Evolutionary conservation across 768 basidiomycete species (phyloP), one percentile per base, ranked within the genome.

Genomic region (Xerocomus potaroensis): DNA sequence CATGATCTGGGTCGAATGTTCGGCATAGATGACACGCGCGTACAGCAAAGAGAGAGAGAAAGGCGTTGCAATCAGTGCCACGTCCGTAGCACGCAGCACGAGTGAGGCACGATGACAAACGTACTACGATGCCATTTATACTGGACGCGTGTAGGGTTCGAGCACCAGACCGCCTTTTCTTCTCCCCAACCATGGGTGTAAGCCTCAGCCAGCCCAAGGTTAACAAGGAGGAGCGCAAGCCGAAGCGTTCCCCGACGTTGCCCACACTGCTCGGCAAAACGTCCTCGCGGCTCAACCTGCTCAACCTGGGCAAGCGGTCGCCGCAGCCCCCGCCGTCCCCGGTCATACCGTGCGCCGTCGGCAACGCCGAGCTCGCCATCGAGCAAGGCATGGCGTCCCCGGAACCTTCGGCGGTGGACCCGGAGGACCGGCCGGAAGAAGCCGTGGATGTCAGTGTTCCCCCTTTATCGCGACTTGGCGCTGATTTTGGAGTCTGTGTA

Each of bases 261-360:
- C 32, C 52, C 18, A 51, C 58, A 39, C 39, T 63, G 37, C 39
- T 63, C 14, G 53, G 54, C 49, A 67, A 64, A 51, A 43, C 57
- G 0, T 34, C 66, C 22, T 58, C 59, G n/a, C 54, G 62, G n/a
- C 45, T 66, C 24, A 63, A 56, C 48, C 38, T 64, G 38, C 54
- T 68, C 23, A 43, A 55, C 8, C 35, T 68, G 32, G 54, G 62
- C 0, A 66, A 29, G 43, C 62, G 60, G 32, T 56, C 66, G 22
- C 66, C 66, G n/a, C 64, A 62, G 22, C 55, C 56, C 1, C 58
- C 66, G 29, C 34, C 64, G 35, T 55, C 60, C 45, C 57, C 66
- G 37, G 55, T 55, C 47, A 55, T 61, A 8, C 55, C 59, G 10
- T 53, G 55, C n/a, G 48, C 50, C 14, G 39, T 21, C 15, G 41